Evolutionary conservation across 805 yeast species (phyloP).

Genomic region (Komagataella pastoris): DNA sequence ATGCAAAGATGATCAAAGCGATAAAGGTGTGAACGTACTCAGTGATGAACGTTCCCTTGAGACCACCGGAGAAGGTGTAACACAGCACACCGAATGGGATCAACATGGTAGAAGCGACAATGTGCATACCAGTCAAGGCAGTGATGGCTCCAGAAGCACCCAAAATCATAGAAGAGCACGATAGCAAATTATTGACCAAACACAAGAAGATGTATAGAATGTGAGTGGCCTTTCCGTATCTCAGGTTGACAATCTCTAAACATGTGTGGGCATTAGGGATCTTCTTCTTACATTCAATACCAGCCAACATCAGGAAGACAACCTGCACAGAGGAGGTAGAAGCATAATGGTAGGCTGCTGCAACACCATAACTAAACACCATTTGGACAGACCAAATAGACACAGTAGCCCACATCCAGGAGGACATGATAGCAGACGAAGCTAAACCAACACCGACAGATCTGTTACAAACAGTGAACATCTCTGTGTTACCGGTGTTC

Average conservation of each 20-base stretch:
- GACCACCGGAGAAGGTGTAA: slow-evolving; percentile 21
- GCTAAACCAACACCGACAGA: slow-evolving; percentile 15
- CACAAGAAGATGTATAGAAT: slow-evolving; percentile 8
- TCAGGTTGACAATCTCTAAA: slow-evolving; percentile 12
- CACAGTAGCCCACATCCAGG: slow-evolving; percentile 17
- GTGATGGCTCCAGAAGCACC: slow-evolving; percentile 16
- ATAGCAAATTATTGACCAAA: slow-evolving; percentile 12
- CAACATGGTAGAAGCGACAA: slow-evolving; percentile 13
- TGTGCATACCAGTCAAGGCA: slow-evolving; percentile 14
- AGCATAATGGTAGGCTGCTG: slow-evolving; percentile 13
- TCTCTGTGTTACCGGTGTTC: slow-evolving; percentile 12
- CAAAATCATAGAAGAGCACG: slow-evolving; percentile 14
- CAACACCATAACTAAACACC: slow-evolving; percentile 13
- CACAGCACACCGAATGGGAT: slow-evolving; percentile 20
- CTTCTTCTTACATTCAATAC: slow-evolving; percentile 11
- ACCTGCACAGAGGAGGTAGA: slow-evolving; percentile 12
- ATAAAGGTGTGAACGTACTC: slow-evolving; percentile 21
- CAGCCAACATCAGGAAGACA: slow-evolving; percentile 8
- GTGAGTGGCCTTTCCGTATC: slow-evolving; percentile 13
- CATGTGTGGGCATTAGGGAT: slow-evolving; percentile 13
- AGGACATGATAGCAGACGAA: slow-evolving; percentile 14
- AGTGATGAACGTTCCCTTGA: slow-evolving; percentile 20
- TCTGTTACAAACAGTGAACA: slow-evolving; percentile 14
- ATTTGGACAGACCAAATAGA: slow-evolving; percentile 10
- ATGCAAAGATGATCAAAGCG: slow-evolving; percentile 16